Percentiles rank a stretch among this genome's conserved stretches.
Evolutionary conservation across 108 stramenopile species (phyloP).

Genomic region (Parietichytrium sp.): DNA sequence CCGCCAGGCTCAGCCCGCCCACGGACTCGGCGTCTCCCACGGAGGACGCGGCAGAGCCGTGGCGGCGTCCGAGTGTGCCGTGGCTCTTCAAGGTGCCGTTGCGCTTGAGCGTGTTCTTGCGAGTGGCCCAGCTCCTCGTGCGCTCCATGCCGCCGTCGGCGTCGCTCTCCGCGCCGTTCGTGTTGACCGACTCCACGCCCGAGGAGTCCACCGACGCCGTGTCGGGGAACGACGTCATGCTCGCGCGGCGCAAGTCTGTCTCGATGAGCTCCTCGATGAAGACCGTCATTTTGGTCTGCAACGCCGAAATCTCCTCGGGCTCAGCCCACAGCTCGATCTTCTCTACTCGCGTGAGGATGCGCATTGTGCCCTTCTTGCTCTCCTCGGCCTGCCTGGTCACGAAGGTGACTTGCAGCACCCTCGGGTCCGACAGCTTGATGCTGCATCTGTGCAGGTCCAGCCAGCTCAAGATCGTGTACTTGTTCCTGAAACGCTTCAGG

Average conservation of each 20-base stretch:
- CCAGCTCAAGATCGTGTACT: neutral
- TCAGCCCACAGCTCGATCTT: conserved; percentile 3
- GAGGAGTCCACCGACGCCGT: neutral
- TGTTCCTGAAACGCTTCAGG: conserved; percentile 23
- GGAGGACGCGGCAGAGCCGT: neutral
- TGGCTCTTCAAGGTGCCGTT: conserved; percentile 4
- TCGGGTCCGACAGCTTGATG: neutral
- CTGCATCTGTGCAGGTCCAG: conserved; percentile 29
- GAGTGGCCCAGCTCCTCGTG: neutral
- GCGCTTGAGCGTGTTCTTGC: neutral
- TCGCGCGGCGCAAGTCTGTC: conserved; percentile 15
- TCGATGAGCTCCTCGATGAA: conserved; percentile 30
- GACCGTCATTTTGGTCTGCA: neutral
- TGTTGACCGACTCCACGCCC: neutral
- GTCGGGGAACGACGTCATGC: neutral
- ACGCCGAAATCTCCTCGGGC: neutral
- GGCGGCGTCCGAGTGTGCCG: neutral
- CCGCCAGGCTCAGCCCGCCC: neutral
- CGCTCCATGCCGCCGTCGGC: neutral
- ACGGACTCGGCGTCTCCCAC: neutral
- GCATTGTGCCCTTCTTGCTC: conserved; percentile 11
- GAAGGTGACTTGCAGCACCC: conserved; percentile 19
- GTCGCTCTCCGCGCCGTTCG: neutral
- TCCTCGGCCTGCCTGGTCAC: conserved; percentile 14
- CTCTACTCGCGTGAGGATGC: conserved; percentile 24